Evolutionary conservation across 352 stramenopile genomes (phyloP).

Genomic region (Phytophthora pistaciae): DNA sequence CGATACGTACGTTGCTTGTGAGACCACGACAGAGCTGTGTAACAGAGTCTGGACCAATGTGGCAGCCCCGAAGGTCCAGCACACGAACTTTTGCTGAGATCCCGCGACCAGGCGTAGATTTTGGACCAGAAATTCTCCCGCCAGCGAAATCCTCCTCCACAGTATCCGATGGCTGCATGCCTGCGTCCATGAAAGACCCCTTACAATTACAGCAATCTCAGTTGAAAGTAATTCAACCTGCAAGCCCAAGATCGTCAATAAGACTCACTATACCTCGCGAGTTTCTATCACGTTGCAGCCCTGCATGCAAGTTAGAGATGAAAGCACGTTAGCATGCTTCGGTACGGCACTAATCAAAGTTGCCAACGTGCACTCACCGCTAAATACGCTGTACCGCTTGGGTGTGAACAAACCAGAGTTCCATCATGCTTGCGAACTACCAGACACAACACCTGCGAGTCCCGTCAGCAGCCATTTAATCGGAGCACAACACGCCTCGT

Average conservation of each 20-base stretch:
- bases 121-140: slow-evolving; percentile 10
- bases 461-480: neutral
- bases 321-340: neutral
- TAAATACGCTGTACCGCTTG: slow-evolving; percentile 50
- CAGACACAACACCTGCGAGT: slow-evolving; percentile 44
- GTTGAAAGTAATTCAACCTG: neutral
- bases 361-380: slow-evolving; percentile 35
- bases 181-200: slow-evolving; percentile 43
- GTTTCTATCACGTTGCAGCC: slow-evolving; percentile 47
- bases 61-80: slow-evolving; percentile 67
- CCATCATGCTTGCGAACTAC: slow-evolving; percentile 58
- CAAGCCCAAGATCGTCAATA: neutral
- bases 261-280: slow-evolving; percentile 28
- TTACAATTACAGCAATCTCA: slow-evolving; percentile 8
- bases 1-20: slow-evolving; percentile 56
- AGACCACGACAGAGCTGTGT: slow-evolving; percentile 51
- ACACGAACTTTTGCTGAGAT: slow-evolving; percentile 18
- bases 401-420: slow-evolving; percentile 61
- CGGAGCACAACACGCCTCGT: neutral
- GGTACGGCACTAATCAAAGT: neutral
- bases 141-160: slow-evolving; percentile 14
- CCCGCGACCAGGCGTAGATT: neutral
- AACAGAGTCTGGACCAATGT: slow-evolving; percentile 54
- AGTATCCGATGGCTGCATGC: slow-evolving; percentile 13
- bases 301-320: slow-evolving; percentile 20